Conservation (phyloP, 495 filamentous ascomycete genomes). For the Geoglossum glabrum region DNA sequence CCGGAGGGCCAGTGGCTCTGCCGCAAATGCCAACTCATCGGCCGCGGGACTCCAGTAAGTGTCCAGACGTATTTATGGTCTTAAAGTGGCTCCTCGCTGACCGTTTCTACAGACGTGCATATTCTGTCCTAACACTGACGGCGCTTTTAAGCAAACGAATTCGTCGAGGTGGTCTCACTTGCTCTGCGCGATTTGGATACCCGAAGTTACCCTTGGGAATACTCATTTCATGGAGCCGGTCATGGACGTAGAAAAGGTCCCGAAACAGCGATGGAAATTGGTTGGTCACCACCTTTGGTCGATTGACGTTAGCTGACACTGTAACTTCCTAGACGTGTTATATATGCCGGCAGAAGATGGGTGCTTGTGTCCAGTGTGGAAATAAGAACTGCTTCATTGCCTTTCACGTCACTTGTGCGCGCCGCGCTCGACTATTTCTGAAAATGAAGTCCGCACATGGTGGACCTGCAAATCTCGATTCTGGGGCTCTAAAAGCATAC, state of each 20-base stretch:
- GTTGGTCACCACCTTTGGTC: constrained; percentile 9
- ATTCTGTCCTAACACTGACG: constrained; percentile 93
- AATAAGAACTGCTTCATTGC: constrained; percentile 94
- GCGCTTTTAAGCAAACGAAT: constrained; percentile 95
- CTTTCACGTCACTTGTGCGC: constrained; percentile 96
- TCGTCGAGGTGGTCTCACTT: constrained; percentile 91
- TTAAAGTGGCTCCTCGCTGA: constrained; percentile 6
- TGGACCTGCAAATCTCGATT: constrained; percentile 58
- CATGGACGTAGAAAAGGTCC: constrained; percentile 92
- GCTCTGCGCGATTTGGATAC: constrained; percentile 95
- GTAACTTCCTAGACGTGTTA: constrained; percentile 46
- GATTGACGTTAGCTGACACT: not conserved
- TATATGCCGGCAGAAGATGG: constrained; percentile 94
- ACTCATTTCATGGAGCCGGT: constrained; percentile 95
- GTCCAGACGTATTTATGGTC: not conserved
- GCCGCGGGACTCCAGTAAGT: constrained; percentile 63
- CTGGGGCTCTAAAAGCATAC: constrained; percentile 77
- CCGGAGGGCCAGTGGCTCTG: constrained; percentile 98
- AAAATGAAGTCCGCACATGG: constrained; percentile 92
- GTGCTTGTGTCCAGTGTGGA: constrained; percentile 92
- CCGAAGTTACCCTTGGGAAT: constrained; percentile 89
- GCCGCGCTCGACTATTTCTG: constrained; percentile 68
- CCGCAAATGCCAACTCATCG: constrained; percentile 88
- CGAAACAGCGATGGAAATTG: constrained; percentile 79
- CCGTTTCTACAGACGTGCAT: constrained; percentile 51